Percentiles rank a stretch among this genome's conserved stretches.
Evolutionary conservation across 2,329 filamentous ascomycete species (phyloP).

Genomic region (Trichophyton benhamiae): DNA sequence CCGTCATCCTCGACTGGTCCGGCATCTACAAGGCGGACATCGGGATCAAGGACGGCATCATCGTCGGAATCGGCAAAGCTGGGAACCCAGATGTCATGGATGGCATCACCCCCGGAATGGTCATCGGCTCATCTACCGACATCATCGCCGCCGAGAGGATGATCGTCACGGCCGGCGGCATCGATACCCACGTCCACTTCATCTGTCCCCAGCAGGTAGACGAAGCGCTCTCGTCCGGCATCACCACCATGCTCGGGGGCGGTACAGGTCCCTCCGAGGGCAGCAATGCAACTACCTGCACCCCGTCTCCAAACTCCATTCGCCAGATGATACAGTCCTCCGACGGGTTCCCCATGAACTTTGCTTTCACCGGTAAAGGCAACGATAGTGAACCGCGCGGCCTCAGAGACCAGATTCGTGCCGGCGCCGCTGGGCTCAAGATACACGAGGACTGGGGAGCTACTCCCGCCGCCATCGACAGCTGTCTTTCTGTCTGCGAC

Average conservation of each 20-base stretch:
- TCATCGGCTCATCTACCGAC: slow-evolving; percentile 80
- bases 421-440: slow-evolving; percentile 82
- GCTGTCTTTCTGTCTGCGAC: slow-evolving; percentile 74
- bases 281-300: slow-evolving; percentile 86
- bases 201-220: slow-evolving; percentile 88
- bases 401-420: slow-evolving; percentile 65
- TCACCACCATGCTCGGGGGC: slow-evolving; percentile 83
- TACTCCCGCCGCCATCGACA: slow-evolving; percentile 82
- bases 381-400: slow-evolving; percentile 64
- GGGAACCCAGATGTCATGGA: slow-evolving; percentile 98
- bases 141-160: slow-evolving; percentile 82
- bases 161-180: slow-evolving; percentile 80
- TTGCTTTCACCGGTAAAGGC: slow-evolving; percentile 86
- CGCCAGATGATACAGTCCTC: slow-evolving; percentile 80
- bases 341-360: slow-evolving; percentile 69
- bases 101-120: slow-evolving; percentile 62
- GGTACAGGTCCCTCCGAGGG: slow-evolving; percentile 88
- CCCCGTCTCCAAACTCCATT: slow-evolving; percentile 71
- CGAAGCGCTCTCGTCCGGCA: slow-evolving; percentile 70
- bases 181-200: slow-evolving; percentile 85
- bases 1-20: slow-evolving; percentile 76
- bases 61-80: slow-evolving; percentile 83
- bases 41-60: slow-evolving; percentile 75
- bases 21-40: slow-evolving; percentile 97
- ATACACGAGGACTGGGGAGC: slow-evolving; percentile 93